Evolutionary conservation across 2,329 filamentous ascomycete genomes (phyloP), one percentile per base, ranked within the genome.

Genomic region (Pseudocercospora musae): DNA sequence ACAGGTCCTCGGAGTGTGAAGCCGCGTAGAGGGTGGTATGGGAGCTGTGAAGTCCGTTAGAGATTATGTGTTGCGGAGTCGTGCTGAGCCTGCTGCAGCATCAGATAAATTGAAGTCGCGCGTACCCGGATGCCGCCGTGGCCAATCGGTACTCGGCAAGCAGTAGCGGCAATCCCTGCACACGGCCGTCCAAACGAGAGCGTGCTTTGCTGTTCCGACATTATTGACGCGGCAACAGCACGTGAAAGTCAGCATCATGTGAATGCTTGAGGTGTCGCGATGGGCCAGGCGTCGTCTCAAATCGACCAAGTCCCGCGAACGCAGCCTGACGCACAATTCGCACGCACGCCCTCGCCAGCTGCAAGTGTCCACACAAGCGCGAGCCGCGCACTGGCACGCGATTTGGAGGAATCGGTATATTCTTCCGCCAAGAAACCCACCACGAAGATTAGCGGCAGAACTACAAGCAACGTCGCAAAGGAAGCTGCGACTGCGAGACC

Each of bases 231-330:
- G 18, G 23, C 10, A 21, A 10, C 6, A 52, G 48, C 48, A 52
- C 44, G 53, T 21, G 37, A 25, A 15, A 29, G 40, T 25, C 31
- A 20, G 40, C 20, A 15, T 55, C 20, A 15, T 55, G 52, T 21
- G 48, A 40, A 46, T 52, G 49, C n/a, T 40, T 40, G 15, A 20
- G 11, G 18, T 33, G 53, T 15, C 31, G 53, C 53, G 4, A 66
- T 66, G 64, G 64, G 64, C 13, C 62, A 62, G 52, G 37, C 50
- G 25, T 62, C 59, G 48, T 64, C 62, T 21, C 64, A 66, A 37
- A 57, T 64, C n/a, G 55, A 60, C 27, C 54, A 53, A 18, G 33
- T 57, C 21, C 49, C 62, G 21, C 58, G 58, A 21, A 53, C 56
- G 27, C 60, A 58, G 33, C 44, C 37, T 15, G 52, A 27, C 25